Percentiles rank a stretch among this genome's conserved stretches.
These are phyloP conservation scores for Trichophyton verrucosum DNA, from an alignment of 2,329 filamentous ascomycete genomes.

Conservation along the genomic window DNA sequence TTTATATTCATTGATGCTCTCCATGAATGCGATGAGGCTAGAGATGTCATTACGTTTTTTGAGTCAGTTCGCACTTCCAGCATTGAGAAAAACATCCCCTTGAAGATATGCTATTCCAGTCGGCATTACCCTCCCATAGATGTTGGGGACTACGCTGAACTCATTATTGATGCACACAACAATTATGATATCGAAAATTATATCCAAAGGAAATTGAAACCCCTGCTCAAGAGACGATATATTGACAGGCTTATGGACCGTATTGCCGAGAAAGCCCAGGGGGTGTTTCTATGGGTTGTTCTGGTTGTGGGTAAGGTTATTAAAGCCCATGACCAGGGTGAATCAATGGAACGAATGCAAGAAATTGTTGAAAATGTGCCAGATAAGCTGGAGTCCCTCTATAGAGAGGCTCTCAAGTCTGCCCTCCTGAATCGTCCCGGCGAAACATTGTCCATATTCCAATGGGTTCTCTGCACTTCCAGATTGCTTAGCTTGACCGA, in stretches of 20 bases:
- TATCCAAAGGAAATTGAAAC: slow-evolving; percentile 9
- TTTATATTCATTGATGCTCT: slow-evolving; percentile 32
- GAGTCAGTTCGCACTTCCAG: slow-evolving; percentile 12
- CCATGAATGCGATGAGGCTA: slow-evolving; percentile 31
- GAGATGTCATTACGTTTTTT: slow-evolving; percentile 7
- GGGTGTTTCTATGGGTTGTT: slow-evolving; percentile 38
- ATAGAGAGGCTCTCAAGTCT: not conserved
- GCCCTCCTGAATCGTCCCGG: not conserved
- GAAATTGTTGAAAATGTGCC: slow-evolving; percentile 22
- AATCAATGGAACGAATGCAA: slow-evolving; percentile 20
- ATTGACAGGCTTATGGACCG: slow-evolving; percentile 16
- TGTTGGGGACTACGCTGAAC: slow-evolving; percentile 19
- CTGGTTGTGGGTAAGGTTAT: slow-evolving; percentile 37
- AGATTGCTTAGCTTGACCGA: not conserved
- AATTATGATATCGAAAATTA: slow-evolving; percentile 19
- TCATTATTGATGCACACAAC: slow-evolving; percentile 33
- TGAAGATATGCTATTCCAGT: slow-evolving; percentile 30
- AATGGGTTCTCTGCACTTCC: not conserved
- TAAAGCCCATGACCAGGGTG: slow-evolving; percentile 24
- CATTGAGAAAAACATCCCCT: not conserved
- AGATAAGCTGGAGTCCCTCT: not conserved
- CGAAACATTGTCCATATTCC: not conserved
- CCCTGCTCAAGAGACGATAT: slow-evolving; percentile 8
- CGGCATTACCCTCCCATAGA: slow-evolving; percentile 34
- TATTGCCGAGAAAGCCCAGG: slow-evolving; percentile 29